A percentile compares a stretch with the other conserved stretches of the same genome.
Evolutionary conservation across 371 early-diverging fungal genomes (phyloP).

Genomic region (Phascolomyces articulosus): DNA sequence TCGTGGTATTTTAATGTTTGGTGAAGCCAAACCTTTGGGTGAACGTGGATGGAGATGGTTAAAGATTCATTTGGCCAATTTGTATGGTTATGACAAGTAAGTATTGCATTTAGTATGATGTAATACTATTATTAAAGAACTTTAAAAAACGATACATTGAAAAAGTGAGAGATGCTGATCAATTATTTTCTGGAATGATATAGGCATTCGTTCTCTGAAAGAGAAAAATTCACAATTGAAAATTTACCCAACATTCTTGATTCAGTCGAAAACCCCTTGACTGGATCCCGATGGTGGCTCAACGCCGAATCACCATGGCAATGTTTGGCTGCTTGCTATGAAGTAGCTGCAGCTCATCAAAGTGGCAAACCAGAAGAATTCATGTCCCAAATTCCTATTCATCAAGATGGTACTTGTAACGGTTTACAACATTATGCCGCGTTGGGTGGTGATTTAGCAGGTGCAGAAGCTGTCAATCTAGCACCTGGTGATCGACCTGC

Average conservation of each 20-base stretch:
- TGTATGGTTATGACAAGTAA: constrained; percentile 91
- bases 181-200: neutral
- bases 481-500: constrained; percentile 85
- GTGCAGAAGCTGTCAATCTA: constrained; percentile 93
- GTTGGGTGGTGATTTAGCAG: constrained; percentile 91
- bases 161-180: neutral
- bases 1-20: constrained; percentile 89
- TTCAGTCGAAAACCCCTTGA: constrained; percentile 82
- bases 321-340: constrained; percentile 89
- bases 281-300: constrained; percentile 90
- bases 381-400: constrained; percentile 83
- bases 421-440: constrained; percentile 99
- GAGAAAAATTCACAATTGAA: constrained; percentile 75
- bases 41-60: constrained; percentile 89
- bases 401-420: constrained; percentile 99
- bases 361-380: constrained; percentile 77
- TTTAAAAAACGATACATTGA: no score
- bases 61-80: constrained; percentile 94
- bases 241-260: constrained; percentile 80
- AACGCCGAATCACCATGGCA: constrained; percentile 95
- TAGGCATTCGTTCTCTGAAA: constrained; percentile 81
- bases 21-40: constrained; percentile 86
- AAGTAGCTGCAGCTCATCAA: constrained; percentile 79
- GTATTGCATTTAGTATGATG: no score
- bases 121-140: no score